Percentiles rank a stretch among this genome's conserved stretches.
Conservation (phyloP, 23 red algal species). For the Gracilaria gracilis region DNA sequence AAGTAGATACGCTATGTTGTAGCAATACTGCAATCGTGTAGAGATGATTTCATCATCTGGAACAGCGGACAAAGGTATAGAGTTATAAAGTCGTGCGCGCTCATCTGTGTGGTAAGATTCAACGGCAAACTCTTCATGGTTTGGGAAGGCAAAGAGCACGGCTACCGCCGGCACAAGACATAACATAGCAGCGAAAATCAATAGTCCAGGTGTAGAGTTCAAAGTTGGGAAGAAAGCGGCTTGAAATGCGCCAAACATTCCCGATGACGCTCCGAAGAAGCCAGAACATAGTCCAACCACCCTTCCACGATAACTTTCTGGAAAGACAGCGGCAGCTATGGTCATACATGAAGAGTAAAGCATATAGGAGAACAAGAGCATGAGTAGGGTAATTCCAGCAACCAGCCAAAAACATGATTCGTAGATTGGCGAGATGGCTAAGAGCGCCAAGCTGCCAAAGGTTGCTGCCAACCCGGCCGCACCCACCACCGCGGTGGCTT, state of each 20-base stretch:
- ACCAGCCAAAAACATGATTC: conserved; percentile 16
- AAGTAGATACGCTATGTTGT: conserved; percentile 20
- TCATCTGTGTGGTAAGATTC: background rate
- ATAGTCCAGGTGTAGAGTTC: conserved; percentile 5
- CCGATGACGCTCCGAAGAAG: conserved; percentile 38
- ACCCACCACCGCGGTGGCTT: conserved; percentile 25
- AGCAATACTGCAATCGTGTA: conserved; percentile 7
- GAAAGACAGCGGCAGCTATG: conserved; percentile 38
- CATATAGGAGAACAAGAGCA: conserved; percentile 64
- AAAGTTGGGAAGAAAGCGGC: conserved; percentile 55
- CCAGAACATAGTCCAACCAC: conserved; percentile 51
- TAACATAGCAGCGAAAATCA: background rate
- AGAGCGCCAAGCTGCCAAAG: conserved; percentile 14
- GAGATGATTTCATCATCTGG: conserved; percentile 1
- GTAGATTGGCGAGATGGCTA: background rate
- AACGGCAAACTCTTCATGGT: background rate
- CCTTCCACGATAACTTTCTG: conserved; percentile 37
- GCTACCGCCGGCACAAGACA: conserved; percentile 1
- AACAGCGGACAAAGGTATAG: background rate
- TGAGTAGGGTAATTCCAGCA: conserved; percentile 1
- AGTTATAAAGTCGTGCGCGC: background rate
- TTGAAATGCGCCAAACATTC: conserved; percentile 44
- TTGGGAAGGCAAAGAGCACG: background rate
- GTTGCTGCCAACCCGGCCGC: conserved; percentile 26
- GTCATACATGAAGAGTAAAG: conserved; percentile 60